These are phyloP conservation scores for Penicillium sp. DNA, from an alignment of 2,329 filamentous ascomycete species.

Conservation along the genomic window DNA sequence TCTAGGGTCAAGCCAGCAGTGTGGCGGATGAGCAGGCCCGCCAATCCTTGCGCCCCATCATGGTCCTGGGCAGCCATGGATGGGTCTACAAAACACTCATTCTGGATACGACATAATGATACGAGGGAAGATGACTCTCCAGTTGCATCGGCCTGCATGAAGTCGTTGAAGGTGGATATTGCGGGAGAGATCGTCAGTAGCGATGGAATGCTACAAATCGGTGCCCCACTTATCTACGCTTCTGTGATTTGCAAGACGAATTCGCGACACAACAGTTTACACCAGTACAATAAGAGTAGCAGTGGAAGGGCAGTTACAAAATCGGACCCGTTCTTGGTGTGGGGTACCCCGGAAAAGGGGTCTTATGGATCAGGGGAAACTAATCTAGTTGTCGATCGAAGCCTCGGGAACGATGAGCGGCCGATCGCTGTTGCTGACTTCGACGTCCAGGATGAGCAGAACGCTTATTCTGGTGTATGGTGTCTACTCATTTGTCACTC, in stretches of 20 bases:
- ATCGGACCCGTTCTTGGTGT: neutral
- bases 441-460: neutral
- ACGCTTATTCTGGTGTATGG: neutral
- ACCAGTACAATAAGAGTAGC: no score
- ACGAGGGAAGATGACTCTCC: neutral
- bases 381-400: rapidly evolving
- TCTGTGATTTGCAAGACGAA: neutral
- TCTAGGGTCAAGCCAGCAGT: neutral
- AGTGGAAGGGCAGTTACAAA: no score
- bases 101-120: neutral
- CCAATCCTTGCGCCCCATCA: neutral
- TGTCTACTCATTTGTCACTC: neutral
- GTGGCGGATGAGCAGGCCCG: neutral
- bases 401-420: neutral
- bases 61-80: neutral
- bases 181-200: neutral
- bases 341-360: neutral
- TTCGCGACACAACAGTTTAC: neutral
- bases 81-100: neutral
- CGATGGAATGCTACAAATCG: neutral
- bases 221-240: neutral
- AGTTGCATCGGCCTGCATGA: neutral
- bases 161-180: neutral
- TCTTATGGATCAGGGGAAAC: neutral
- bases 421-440: neutral